phyloP scores from a whole-genome alignment of 495 filamentous ascomycete species.

The Hypoxylon subgilvum region DNA sequence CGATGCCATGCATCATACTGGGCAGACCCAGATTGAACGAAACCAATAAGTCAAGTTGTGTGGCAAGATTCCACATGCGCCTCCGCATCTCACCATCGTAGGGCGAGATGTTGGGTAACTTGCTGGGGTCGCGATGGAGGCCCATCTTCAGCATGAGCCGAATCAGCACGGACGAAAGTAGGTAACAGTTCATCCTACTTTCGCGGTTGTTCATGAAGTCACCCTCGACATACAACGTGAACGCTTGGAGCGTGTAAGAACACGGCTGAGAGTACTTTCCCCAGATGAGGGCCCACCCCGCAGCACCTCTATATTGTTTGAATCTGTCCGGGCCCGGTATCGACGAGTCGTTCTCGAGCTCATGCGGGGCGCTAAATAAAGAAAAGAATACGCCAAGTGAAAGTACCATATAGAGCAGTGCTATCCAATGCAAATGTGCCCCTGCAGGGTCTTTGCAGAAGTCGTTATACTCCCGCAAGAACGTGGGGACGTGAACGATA shows the following conservation, averaged over 20 bases:
- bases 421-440: slow-evolving; percentile 52
- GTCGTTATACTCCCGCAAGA: slow-evolving; percentile 53
- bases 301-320: slow-evolving; percentile 44
- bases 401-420: slow-evolving; percentile 51
- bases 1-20: slow-evolving; percentile 53
- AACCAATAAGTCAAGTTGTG: slow-evolving; percentile 57
- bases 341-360: slow-evolving; percentile 43
- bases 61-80: slow-evolving; percentile 58
- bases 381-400: slow-evolving; percentile 49
- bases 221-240: slow-evolving; percentile 55
- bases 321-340: slow-evolving; percentile 46
- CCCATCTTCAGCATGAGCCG: slow-evolving; percentile 63
- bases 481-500: slow-evolving; percentile 53
- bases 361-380: slow-evolving; percentile 46
- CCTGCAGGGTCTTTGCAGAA: slow-evolving; percentile 53
- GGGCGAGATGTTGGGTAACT: slow-evolving; percentile 56
- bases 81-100: slow-evolving; percentile 64
- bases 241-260: slow-evolving; percentile 54
- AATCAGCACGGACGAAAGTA: slow-evolving; percentile 54
- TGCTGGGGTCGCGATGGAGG: slow-evolving; percentile 60
- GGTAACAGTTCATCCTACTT: slow-evolving; percentile 54
- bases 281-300: slow-evolving; percentile 49
- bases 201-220: slow-evolving; percentile 54
- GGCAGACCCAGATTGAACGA: slow-evolving; percentile 63
- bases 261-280: slow-evolving; percentile 56